Evolutionary conservation across 1,284 basidiomycete genomes (phyloP), one percentile per base, ranked within the genome.

Genomic region (Cutaneotrichosporon sp.): DNA sequence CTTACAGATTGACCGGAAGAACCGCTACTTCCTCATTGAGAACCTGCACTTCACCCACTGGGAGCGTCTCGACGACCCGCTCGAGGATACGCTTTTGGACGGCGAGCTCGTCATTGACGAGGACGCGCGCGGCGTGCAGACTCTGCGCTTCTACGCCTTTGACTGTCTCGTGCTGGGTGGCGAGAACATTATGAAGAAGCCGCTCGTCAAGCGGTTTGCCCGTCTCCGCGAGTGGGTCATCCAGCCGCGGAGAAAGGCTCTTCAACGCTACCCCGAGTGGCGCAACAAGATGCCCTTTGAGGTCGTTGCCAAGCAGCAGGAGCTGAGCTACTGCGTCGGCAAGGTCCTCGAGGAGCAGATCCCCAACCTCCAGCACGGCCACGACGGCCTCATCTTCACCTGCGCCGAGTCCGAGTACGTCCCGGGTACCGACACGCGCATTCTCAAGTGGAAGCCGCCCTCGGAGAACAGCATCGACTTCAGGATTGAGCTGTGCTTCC

Each of bases 371-470:
- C 84, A 91, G 61, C 96, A 99, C 68, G 91, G 85, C 5, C 94
- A 88, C 63, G 96, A 99, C 66, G 96, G 96, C 0, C 82, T 99
- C 55, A 97, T 99, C 64, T 99, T 97, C 69, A 98, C 96, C 0
- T 88, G 89, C 66, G 87, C 88, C 9, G 87, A 83, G 68, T 84
- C 88, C 5, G 83, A 83, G 0, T 98, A 98, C 65, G 79, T 82
- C 4, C 79, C 87, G n/a, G 94, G 90, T 0, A 98, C 96, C 10
- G 94, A 98, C 69, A 75, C 77, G 7, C 90, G 90, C 60, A 93
- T 98, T 60, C 75, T 97, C 64, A 99, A 99, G 73, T 99, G 96
- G 96, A 99, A 99, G 75, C 93, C 94, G 1, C 92, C 96, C 3
- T 88, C 87, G 3, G 96, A 98, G 68, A 99, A 99, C 73, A 92